Evolutionary conservation across 2,329 filamentous ascomycete species (phyloP), one percentile per base, ranked within the genome.

Genomic region (Didymella pomorum): DNA sequence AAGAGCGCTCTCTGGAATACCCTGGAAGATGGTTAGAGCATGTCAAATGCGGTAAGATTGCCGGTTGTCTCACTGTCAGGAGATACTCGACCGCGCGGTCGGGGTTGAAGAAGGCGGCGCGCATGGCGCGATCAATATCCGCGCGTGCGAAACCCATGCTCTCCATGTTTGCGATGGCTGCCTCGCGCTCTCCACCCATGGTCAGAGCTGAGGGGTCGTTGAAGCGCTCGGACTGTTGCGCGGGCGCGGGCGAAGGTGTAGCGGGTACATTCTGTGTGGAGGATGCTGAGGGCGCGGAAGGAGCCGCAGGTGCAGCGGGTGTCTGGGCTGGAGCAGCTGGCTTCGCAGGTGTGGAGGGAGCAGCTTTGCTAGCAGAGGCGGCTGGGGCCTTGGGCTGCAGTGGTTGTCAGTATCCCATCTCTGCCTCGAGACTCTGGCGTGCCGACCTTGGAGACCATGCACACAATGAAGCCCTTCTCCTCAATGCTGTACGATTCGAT

Each of bases 381-480:
- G 83, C 79, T 31, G 83, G 79, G 6, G 87, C 80, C 83, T 97
- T 97, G 66, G 91, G 90, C 87, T 94, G 73, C 25, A 14, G 16
- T 21, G 23, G 37, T 39, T 62, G 59, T 77, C 49, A 76, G 69
- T 56, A 48, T 45, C 41, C 16, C 11, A 25, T 46, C 14, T n/a
- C 23, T 14, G 46, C 50, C 43, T 53, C 58, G 58, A 41, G 18
- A 11, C 1, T 20, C 23, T 29, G 39, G 44, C 18, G 31, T 29
- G 31, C 79, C 63, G 82, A 96, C 93, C 91, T 98, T 98, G 76
- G 92, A 92, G 71, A 96, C 89, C 88, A 99, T 97, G 82, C 95
- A 99, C 61, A 99, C 95, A 72, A 99, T 93, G 78, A 98, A 99
- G 35, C 95, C 95, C 85, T 98, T 99, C 86, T 98, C 95, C 80